A percentile compares a stretch with the other conserved stretches of the same genome.
Evolutionary conservation across 305 asterid genomes (phyloP).

Genomic region (Rubia peregrina): DNA sequence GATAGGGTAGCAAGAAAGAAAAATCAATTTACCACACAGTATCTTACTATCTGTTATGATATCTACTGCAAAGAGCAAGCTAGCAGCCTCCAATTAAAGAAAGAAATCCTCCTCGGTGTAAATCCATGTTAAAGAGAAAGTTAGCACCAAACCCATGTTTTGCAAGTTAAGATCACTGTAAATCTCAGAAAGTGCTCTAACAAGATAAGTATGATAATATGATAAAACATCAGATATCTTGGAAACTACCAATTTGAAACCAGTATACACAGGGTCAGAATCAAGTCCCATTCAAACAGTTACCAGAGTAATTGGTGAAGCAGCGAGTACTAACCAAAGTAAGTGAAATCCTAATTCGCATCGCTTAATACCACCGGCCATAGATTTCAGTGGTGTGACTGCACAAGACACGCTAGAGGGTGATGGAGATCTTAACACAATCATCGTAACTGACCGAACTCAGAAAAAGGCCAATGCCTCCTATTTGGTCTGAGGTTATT

Average conservation of each 20-base stretch:
- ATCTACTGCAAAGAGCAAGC: neutral
- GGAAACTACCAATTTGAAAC: neutral
- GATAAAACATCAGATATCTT: neutral
- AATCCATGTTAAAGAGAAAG: no score
- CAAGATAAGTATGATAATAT: neutral
- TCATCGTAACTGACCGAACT: conserved; percentile 38
- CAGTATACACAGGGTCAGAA: neutral
- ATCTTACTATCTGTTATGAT: neutral
- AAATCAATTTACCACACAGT: neutral
- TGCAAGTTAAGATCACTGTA: neutral
- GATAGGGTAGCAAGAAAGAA: conserved; percentile 12
- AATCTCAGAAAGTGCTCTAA: neutral
- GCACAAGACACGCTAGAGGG: conserved; percentile 34
- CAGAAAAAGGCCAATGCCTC: conserved; percentile 48
- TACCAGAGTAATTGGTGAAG: conserved; percentile 60
- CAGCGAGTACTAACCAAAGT: conserved; percentile 40
- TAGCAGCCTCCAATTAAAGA: neutral
- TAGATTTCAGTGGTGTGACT: conserved; percentile 53
- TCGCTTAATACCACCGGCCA: conserved; percentile 49
- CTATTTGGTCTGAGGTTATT: conserved; percentile 57
- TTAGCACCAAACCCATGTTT: neutral
- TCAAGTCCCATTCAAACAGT: neutral
- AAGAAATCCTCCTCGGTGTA: neutral
- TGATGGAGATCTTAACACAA: conserved; percentile 53
- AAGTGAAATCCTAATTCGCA: no score